These are phyloP conservation scores for Fusarium redolens DNA, from an alignment of 2,329 filamentous ascomycete species.

Conservation along the genomic window DNA sequence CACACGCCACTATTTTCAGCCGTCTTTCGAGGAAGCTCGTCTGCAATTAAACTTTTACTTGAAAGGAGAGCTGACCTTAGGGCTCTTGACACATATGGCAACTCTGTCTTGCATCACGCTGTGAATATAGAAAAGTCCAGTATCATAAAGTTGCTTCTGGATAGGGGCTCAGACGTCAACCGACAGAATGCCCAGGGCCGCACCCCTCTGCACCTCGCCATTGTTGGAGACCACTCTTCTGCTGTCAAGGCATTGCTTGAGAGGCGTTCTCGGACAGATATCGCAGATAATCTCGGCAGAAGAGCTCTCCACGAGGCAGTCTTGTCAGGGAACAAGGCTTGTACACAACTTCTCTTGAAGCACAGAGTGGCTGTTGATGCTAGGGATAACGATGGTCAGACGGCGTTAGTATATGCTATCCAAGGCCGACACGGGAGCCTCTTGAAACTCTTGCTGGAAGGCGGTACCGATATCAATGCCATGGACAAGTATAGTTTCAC, in stretches of 20 bases:
- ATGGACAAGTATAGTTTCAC: not conserved
- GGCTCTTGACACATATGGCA: not conserved
- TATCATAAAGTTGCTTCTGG: not conserved
- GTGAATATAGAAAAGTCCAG: not conserved
- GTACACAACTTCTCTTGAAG: not conserved
- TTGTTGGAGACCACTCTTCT: not conserved
- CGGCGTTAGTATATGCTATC: not conserved
- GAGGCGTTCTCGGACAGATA: not conserved
- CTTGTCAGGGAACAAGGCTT: not conserved
- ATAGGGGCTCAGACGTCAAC: not conserved
- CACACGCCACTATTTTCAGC: constrained; percentile 1
- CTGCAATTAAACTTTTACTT: not conserved
- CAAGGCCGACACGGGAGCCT: not conserved
- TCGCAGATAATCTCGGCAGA: not conserved
- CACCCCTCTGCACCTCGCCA: constrained; percentile 3
- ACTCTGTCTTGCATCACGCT: not conserved
- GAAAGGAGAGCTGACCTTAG: not conserved
- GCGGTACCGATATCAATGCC: not conserved
- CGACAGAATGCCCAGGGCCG: not conserved
- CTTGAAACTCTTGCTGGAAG: not conserved
- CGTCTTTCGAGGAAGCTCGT: not conserved
- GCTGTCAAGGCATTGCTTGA: constrained; percentile 1
- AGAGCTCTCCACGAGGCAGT: not conserved
- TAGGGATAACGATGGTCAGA: not conserved
- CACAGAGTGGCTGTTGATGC: not conserved